Base-by-base conservation (phyloP, 257 asterid genomes). In the Agastache rugosa region DNA sequence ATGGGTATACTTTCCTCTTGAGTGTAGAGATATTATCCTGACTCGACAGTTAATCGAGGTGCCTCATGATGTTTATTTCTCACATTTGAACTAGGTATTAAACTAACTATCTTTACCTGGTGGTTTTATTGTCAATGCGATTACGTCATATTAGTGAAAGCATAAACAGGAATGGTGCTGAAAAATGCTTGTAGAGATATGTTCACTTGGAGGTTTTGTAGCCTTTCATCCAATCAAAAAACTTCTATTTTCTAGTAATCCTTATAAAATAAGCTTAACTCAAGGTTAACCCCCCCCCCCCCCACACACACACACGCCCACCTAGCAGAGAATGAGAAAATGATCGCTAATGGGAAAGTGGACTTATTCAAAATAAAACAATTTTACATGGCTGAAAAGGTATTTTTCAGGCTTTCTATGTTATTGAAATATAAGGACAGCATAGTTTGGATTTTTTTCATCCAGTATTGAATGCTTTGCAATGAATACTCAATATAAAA, bases 1-100 rank as follows among this genome's bases (percentile, higher is more conserved):
- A 51, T 12, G 11, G 69, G 54, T 69, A 47, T 59, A 7, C 20
- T 55, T 63, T 72, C 37, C 19, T 60, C 66, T 16, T 5, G 37
- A 35, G 27, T 34, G 59, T 56, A 42, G 63, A 59, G 69, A 50
- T 74, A 12, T 68, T 73, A 19, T 63, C 54, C 29, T 45, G 1
- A 61, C 27, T 25, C 3, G 63, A 53, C 25, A 14, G 22, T 8
- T 34, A 7, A 16, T 50, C 8, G 37, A 71, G 25, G 50, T n/a
- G 65, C 48, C 29, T 25, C 34, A 58, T 37, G 39, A 10, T 29
- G 12, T 63, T 70, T 23, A 35, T 63, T 5, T 20, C 23, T 23
- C 23, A 6, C 69, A 78, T 37, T 9, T 27, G 16, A 5, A 34
- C 69, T 31, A 45, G 35, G 20, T 44, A 56, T 31, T 29, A 41